These are phyloP conservation scores for Litchi chinensis DNA, from an alignment of 345 rosid species.

Conservation along the genomic window DNA sequence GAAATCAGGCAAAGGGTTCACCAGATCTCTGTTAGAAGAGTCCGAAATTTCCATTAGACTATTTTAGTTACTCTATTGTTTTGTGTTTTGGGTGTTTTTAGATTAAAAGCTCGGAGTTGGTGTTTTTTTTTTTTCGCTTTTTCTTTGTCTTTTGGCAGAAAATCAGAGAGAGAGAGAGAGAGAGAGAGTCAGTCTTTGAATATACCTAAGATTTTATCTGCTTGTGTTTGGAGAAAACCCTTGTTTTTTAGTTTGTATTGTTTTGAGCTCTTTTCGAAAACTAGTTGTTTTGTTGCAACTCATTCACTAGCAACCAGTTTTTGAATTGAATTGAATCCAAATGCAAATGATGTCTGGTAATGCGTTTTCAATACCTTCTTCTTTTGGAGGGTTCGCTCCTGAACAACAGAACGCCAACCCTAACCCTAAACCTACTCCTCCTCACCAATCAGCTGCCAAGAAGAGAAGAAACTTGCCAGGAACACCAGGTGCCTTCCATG, in stretches of 20 bases:
- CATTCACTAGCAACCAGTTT: constrained; percentile 28
- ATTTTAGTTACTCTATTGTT: constrained; percentile 16
- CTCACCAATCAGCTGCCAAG: constrained; percentile 39
- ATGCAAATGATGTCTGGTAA: constrained; percentile 77
- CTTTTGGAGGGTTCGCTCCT: constrained; percentile 46
- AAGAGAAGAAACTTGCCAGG: constrained; percentile 96
- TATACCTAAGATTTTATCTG: constrained; percentile 48
- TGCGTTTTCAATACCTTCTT: constrained; percentile 55
- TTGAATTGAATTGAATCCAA: constrained; percentile 8
- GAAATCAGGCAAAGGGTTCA: constrained; percentile 34
- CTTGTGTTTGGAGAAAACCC: constrained; percentile 53
- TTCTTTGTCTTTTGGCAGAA: constrained; percentile 73
- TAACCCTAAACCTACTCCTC: constrained; percentile 58
- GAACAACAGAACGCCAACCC: constrained; percentile 65
- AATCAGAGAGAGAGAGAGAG: constrained; percentile 35
- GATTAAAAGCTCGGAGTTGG: constrained; percentile 45
- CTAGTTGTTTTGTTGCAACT: constrained; percentile 41
- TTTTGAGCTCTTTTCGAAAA: constrained; percentile 37
- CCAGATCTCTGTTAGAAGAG: constrained; percentile 53
- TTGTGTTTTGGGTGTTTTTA: constrained; percentile 30
- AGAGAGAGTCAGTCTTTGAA: constrained; percentile 35
- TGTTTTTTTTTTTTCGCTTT: not conserved
- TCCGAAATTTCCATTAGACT: constrained; percentile 39
- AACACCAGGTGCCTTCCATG: constrained; percentile 62
- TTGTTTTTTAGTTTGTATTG: constrained; percentile 42